Conservation (phyloP, 176 grass and related monocot genomes). For the Oryza coarctata region DNA sequence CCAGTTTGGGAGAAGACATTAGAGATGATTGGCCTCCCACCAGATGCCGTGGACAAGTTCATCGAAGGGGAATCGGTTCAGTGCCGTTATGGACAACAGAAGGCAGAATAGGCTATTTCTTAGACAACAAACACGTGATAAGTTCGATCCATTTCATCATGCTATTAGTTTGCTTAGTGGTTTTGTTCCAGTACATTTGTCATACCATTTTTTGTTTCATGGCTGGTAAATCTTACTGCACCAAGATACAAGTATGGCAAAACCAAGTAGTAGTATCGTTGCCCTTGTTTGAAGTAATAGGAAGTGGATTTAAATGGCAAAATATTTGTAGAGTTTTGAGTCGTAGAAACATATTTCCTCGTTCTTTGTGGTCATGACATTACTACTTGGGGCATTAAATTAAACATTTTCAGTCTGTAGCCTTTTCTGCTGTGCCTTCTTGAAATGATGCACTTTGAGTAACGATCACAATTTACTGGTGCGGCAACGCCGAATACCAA, state of each 20-base stretch:
- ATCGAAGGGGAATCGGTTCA: constrained; percentile 62
- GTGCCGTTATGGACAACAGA: constrained; percentile 53
- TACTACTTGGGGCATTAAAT: neutral
- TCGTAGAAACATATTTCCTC: neutral
- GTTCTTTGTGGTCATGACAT: neutral
- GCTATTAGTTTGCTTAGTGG: constrained; percentile 16
- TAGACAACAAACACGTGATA: neutral
- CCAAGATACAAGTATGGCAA: neutral
- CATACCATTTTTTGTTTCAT: neutral
- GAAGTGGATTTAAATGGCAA: neutral
- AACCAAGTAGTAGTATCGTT: neutral
- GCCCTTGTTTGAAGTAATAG: neutral
- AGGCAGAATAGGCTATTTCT: constrained; percentile 28
- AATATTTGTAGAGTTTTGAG: neutral
- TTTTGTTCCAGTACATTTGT: constrained; percentile 1
- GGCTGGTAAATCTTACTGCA: neutral
- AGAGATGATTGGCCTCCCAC: constrained; percentile 68
- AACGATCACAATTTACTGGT: neutral
- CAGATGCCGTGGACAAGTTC: constrained; percentile 74
- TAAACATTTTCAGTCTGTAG: neutral
- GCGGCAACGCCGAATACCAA: neutral
- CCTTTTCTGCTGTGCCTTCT: neutral
- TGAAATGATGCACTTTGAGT: neutral
- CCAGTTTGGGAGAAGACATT: constrained; percentile 91
- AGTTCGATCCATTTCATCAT: neutral